Evolutionary conservation across 139 green algal species (phyloP).

Genomic region (Chlamydomonas sphaeroides): DNA sequence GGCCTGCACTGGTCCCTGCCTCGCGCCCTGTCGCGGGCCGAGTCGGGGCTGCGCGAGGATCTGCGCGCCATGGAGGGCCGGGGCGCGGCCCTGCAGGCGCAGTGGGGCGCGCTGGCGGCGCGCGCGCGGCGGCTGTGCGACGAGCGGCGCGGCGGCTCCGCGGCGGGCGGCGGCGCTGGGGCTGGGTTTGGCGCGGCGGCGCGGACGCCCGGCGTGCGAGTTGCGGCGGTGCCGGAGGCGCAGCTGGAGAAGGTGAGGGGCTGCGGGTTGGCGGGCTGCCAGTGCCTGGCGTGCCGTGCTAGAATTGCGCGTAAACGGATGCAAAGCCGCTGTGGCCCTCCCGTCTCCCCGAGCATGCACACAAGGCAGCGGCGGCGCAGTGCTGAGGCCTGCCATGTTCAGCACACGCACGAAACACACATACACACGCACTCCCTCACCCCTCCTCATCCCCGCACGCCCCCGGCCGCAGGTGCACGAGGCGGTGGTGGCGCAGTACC

Average conservation of each 20-base stretch:
- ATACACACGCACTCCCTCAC: no score
- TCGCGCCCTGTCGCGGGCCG: slow-evolving; percentile 56
- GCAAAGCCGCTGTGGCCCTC: no score
- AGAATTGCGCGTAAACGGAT: not conserved
- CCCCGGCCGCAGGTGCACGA: slow-evolving; percentile 18
- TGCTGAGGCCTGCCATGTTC: no score
- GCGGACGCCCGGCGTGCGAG: not conserved
- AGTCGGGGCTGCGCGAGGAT: slow-evolving; percentile 49
- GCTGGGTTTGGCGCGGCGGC: slow-evolving; percentile 13
- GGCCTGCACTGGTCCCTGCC: slow-evolving; percentile 74
- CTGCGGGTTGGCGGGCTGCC: no score
- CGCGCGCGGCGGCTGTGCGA: slow-evolving; percentile 28
- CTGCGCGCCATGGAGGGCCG: slow-evolving; percentile 20
- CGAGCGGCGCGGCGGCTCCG: not conserved
- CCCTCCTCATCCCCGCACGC: no score
- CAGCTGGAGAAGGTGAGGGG: slow-evolving; percentile 35
- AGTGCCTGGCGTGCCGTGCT: no score
- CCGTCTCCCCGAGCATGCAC: no score
- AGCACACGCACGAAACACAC: no score
- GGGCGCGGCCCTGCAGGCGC: not conserved
- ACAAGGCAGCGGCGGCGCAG: no score
- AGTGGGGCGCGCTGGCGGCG: not conserved
- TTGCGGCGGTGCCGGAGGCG: not conserved
- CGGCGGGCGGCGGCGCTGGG: not conserved
- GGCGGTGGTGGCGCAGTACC: slow-evolving; percentile 19